Conservation (phyloP, 306 rosid species). For the Benincasa hispida region DNA sequence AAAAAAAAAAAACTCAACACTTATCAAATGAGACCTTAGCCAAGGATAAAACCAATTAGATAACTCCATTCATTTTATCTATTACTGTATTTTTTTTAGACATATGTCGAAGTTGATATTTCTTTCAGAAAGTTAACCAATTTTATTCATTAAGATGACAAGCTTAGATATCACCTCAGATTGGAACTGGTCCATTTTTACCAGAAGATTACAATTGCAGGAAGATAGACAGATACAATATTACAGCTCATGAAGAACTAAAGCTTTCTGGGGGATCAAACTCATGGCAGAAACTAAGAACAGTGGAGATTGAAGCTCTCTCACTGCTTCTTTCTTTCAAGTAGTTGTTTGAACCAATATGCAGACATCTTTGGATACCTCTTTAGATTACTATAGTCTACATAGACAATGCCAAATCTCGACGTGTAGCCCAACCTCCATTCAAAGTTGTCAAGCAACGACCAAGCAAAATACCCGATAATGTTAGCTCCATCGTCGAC, state of each 20-base stretch:
- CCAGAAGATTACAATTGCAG: background rate
- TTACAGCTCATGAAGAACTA: background rate
- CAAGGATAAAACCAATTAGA: background rate
- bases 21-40: too few species aligned
- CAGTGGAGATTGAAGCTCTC: background rate
- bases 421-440: conserved; percentile 91
- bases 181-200: background rate
- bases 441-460: conserved; percentile 85
- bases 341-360: conserved; percentile 66
- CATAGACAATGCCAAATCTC: conserved; percentile 83
- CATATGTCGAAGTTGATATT: background rate
- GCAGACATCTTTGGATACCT: conserved; percentile 89
- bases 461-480: conserved; percentile 83
- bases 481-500: conserved; percentile 65
- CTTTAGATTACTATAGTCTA: conserved; percentile 67
- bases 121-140: background rate
- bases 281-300: background rate
- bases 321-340: conserved; percentile 32
- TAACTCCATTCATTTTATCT: background rate
- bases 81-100: background rate
- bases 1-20: too few species aligned
- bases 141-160: background rate
- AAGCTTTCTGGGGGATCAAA: background rate
- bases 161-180: background rate
- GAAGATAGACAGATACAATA: background rate